A percentile compares a stretch with the other conserved stretches of the same genome.
phyloP scores from a whole-genome alignment of 257 asterid genomes.

The Solanum appendiculatum region DNA sequence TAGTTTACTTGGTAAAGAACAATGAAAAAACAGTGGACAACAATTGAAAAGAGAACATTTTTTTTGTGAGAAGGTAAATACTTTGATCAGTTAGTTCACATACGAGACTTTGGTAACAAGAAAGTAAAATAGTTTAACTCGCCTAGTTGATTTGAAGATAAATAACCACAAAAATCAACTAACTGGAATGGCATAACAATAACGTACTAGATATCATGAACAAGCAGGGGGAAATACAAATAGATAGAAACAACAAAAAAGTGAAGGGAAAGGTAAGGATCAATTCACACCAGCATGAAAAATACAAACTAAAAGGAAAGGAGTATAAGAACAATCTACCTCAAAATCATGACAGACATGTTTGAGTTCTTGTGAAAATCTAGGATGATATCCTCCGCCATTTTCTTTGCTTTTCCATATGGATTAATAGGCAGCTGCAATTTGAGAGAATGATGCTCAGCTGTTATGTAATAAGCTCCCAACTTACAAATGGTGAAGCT shows the following conservation, averaged over 20 bases:
- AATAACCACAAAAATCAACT: neutral
- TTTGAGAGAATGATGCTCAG: constrained; percentile 3
- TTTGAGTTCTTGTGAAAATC: constrained; percentile 78
- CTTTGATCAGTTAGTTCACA: neutral
- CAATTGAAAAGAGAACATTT: neutral
- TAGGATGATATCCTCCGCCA: constrained; percentile 80
- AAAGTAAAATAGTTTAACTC: neutral
- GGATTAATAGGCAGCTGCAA: constrained; percentile 48
- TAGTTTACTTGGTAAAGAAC: neutral
- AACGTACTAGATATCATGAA: neutral
- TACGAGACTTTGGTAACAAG: neutral
- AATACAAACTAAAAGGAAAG: neutral
- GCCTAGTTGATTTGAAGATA: neutral
- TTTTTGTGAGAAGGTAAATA: neutral
- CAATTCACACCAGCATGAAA: neutral
- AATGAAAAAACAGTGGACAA: neutral
- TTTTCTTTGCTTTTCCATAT: constrained; percentile 91
- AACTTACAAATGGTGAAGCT: neutral
- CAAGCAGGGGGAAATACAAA: neutral
- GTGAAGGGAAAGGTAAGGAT: neutral
- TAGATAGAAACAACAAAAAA: neutral
- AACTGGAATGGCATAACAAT: neutral
- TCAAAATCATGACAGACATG: constrained; percentile 81
- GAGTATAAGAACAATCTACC: constrained; percentile 14
- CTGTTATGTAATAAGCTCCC: neutral